Evolutionary conservation across 139 green algal genomes (phyloP).

Genomic region (Chlorella sp.): DNA sequence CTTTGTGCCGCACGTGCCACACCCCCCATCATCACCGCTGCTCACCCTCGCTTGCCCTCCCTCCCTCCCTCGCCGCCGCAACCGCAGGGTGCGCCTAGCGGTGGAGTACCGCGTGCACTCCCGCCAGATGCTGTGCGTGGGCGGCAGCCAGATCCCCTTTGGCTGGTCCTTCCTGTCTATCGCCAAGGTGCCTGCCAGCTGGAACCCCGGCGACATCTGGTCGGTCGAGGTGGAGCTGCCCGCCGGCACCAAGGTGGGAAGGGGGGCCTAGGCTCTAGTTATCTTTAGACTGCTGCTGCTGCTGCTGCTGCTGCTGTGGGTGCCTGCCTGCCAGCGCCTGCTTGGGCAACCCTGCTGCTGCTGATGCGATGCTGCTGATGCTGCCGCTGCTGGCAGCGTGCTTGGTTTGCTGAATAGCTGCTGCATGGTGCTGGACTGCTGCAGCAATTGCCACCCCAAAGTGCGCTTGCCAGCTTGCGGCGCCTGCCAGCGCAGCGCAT

Average conservation of each 20-base stretch:
- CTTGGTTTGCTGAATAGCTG: too few species aligned
- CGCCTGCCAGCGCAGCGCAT: too few species aligned
- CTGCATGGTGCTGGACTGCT: too few species aligned
- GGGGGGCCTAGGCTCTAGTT: too few species aligned
- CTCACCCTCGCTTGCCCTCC: too few species aligned
- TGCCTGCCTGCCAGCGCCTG: too few species aligned
- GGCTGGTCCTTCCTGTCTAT: conserved; percentile 95
- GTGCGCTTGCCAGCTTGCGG: too few species aligned
- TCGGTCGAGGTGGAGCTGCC: conserved; percentile 84
- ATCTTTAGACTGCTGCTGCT: neutral
- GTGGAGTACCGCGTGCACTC: conserved; percentile 88
- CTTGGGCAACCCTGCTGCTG: too few species aligned
- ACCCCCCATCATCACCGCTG: neutral
- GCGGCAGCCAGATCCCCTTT: conserved; percentile 78
- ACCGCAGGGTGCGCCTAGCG: conserved; percentile 69
- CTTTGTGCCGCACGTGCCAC: neutral
- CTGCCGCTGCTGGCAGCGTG: too few species aligned
- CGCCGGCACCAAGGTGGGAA: conserved; percentile 56
- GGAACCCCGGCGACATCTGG: conserved; percentile 80
- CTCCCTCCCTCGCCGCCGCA: too few species aligned
- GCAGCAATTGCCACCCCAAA: too few species aligned
- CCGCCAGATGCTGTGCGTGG: conserved; percentile 92
- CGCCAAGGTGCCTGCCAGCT: conserved; percentile 90
- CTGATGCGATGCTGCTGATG: too few species aligned
- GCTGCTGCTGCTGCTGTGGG: neutral